A percentile compares a stretch with the other conserved stretches of the same genome.
These are phyloP conservation scores for Mucor mucedo DNA, from an alignment of 371 early-diverging fungal species.

Conservation along the genomic window DNA sequence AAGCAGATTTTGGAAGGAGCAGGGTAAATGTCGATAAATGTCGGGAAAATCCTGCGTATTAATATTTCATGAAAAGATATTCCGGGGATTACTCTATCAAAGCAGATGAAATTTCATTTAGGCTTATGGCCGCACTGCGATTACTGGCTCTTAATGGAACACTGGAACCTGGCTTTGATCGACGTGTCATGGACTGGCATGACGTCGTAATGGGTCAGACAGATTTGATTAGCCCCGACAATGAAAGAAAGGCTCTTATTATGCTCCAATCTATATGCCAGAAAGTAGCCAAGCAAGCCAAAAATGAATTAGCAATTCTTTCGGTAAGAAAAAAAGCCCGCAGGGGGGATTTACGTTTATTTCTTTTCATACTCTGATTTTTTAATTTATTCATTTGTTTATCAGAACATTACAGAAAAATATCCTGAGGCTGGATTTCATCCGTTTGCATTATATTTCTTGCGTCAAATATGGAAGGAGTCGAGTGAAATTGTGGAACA, in stretches of 20 bases:
- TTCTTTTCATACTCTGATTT: not conserved
- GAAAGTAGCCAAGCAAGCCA: conserved; percentile 18
- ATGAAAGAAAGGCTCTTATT: conserved; percentile 51
- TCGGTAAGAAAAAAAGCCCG: conserved; percentile 18
- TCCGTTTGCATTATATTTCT: conserved; percentile 31
- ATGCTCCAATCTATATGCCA: conserved; percentile 44
- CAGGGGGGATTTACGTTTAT: no score
- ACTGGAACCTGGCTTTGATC: conserved; percentile 38
- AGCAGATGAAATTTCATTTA: conserved; percentile 55
- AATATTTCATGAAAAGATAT: conserved; percentile 2
- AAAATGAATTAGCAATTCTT: conserved; percentile 21
- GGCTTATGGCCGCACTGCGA: conserved; percentile 54
- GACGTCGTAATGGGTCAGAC: conserved; percentile 59
- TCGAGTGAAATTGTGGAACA: conserved; percentile 21
- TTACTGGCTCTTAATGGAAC: conserved; percentile 44
- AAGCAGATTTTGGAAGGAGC: conserved; percentile 51
- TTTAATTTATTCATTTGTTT: not conserved
- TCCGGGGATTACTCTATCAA: conserved; percentile 57
- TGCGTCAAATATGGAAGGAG: conserved; percentile 31
- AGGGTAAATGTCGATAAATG: conserved; percentile 41
- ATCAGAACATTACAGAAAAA: conserved; percentile 14
- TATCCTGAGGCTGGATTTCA: conserved; percentile 26
- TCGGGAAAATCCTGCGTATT: not conserved
- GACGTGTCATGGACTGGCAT: conserved; percentile 55
- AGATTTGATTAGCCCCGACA: conserved; percentile 55